A percentile compares a stretch with the other conserved stretches of the same genome.
Evolutionary conservation across 257 asterid genomes (phyloP).

Genomic region (Solanum sparsipilum): DNA sequence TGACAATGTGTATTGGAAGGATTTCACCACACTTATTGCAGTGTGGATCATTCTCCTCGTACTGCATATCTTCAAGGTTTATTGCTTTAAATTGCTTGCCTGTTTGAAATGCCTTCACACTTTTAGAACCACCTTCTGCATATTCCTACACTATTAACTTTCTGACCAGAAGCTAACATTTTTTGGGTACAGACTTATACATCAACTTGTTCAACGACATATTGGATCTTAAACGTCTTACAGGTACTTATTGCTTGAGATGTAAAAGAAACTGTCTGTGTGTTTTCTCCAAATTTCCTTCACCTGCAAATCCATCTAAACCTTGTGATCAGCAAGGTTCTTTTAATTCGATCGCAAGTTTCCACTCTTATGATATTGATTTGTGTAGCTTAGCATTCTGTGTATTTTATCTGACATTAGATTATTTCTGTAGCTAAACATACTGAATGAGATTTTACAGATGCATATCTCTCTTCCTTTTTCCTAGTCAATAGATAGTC

Average conservation of each 20-base stretch:
- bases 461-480: not conserved
- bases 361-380: not conserved
- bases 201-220: slow-evolving; percentile 30
- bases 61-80: slow-evolving; percentile 43
- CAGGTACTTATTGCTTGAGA: slow-evolving; percentile 26
- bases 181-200: slow-evolving; percentile 26
- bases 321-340: not conserved
- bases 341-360: not conserved
- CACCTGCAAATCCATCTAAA: not conserved
- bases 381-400: not conserved
- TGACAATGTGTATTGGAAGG: slow-evolving; percentile 40
- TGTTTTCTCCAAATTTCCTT: not conserved
- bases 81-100: not conserved
- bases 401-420: not conserved
- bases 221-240: slow-evolving; percentile 37
- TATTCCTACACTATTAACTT: not conserved
- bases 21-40: slow-evolving; percentile 27
- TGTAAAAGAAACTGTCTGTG: not conserved
- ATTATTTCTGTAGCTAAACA: not conserved
- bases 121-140: not conserved
- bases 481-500: not conserved
- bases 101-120: not conserved
- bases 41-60: slow-evolving; percentile 36
- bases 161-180: not conserved
- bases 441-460: not conserved